Evolutionary conservation across 257 asterid species (phyloP).

Genomic region (Verbascum thapsus): DNA sequence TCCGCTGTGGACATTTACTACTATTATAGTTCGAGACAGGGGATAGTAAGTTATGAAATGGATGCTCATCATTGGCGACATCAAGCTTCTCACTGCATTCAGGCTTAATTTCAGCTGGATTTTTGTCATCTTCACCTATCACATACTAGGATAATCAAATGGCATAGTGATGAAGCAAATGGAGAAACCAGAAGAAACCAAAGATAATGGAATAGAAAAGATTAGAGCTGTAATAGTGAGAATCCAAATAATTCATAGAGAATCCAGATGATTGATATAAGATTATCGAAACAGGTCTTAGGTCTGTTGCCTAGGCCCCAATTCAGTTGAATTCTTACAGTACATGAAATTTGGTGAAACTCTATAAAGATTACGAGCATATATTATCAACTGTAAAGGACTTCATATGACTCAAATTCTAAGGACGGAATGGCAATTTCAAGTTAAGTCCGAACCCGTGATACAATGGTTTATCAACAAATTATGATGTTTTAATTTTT

Average conservation of each 20-base stretch:
- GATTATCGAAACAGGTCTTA: no score
- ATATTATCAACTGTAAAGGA: no score
- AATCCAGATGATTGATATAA: no score
- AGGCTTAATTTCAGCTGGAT: conserved; percentile 13
- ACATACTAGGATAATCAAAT: conserved; percentile 17
- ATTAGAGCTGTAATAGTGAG: background rate
- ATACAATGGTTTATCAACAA: no score
- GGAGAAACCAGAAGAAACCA: background rate
- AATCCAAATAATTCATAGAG: background rate
- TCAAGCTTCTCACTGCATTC: conserved; percentile 30
- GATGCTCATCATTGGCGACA: conserved; percentile 31
- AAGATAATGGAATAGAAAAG: background rate
- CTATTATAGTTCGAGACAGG: conserved; percentile 28
- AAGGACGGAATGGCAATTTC: no score
- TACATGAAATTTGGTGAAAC: no score
- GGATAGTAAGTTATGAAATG: conserved; percentile 30
- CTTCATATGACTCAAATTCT: no score
- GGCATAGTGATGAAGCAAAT: background rate
- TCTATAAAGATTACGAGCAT: no score
- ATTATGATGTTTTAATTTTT: no score
- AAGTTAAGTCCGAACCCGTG: no score
- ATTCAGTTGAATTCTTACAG: no score
- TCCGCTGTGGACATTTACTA: conserved; percentile 31
- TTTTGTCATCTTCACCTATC: conserved; percentile 35
- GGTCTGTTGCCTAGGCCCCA: no score